Conservation (phyloP, 78 protist genomes). For the Monocercomonoides exilis region DNA sequence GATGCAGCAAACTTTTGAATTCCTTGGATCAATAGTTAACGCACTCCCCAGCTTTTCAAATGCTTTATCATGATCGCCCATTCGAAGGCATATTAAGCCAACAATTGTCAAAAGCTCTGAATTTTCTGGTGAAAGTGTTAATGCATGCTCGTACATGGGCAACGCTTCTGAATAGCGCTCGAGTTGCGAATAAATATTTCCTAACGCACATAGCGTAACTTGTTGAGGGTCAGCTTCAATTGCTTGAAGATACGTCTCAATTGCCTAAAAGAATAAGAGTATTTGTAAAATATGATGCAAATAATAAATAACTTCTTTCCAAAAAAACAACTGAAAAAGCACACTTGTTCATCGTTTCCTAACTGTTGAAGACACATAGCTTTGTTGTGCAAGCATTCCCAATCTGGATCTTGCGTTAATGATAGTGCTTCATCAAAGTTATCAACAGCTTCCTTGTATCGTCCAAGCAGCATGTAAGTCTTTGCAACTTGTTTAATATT, state of each 20-base stretch:
- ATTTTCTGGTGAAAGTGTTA: constrained; percentile 52
- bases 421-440: constrained; percentile 46
- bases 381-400: constrained; percentile 58
- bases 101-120: constrained; percentile 55
- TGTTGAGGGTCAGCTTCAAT: constrained; percentile 4
- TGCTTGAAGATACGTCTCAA: not conserved
- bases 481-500: constrained; percentile 66
- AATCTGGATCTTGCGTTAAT: not conserved
- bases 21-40: constrained; percentile 58
- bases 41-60: constrained; percentile 57
- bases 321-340: too few species aligned
- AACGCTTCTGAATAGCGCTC: not conserved
- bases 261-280: not conserved
- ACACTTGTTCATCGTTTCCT: not conserved
- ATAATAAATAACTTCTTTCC: too few species aligned
- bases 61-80: constrained; percentile 50
- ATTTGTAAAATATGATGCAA: constrained; percentile 14
- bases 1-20: constrained; percentile 18
- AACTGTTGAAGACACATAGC: constrained; percentile 44
- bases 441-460: constrained; percentile 48
- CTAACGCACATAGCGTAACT: not conserved
- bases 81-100: constrained; percentile 53
- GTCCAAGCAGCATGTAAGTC: constrained; percentile 48
- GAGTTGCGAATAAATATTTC: not conserved
- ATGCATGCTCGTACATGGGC: not conserved